Percentiles rank a stretch among this genome's conserved stretches.
phyloP scores from a whole-genome alignment of 1,284 basidiomycete genomes.

The Tilletia horrida region DNA sequence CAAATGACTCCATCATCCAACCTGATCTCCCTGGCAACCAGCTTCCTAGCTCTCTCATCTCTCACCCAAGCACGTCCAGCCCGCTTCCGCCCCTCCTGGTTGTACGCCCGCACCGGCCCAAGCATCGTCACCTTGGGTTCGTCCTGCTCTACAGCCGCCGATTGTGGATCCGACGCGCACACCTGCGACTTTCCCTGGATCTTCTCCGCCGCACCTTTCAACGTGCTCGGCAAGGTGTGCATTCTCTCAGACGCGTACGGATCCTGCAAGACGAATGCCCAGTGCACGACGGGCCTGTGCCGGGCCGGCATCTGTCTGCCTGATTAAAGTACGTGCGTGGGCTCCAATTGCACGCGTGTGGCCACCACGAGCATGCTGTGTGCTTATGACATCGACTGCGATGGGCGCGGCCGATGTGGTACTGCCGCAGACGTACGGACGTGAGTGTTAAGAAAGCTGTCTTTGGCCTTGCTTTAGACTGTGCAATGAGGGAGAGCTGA shows the following conservation, averaged over 20 bases:
- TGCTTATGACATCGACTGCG: background rate
- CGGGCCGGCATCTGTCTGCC: background rate
- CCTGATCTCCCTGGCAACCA: no score
- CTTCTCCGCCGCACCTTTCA: background rate
- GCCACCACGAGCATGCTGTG: background rate
- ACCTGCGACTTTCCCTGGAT: conserved; percentile 9
- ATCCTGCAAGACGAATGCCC: no score
- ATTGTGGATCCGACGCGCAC: background rate
- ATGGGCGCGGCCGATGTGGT: background rate
- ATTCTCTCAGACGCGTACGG: no score
- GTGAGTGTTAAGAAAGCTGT: background rate
- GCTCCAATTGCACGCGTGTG: background rate
- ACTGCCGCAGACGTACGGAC: background rate
- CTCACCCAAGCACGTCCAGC: no score
- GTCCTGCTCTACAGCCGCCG: background rate
- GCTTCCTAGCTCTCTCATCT: no score
- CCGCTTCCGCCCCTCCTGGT: no score
- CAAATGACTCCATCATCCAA: no score
- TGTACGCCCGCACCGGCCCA: no score
- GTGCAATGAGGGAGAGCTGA: background rate
- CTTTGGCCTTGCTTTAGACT: background rate
- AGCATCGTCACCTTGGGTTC: no score
- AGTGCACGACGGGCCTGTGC: no score
- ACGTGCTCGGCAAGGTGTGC: background rate
- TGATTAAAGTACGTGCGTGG: background rate